These are phyloP conservation scores for Boletales sp. DNA, from an alignment of 768 basidiomycete species.

Conservation along the genomic window DNA sequence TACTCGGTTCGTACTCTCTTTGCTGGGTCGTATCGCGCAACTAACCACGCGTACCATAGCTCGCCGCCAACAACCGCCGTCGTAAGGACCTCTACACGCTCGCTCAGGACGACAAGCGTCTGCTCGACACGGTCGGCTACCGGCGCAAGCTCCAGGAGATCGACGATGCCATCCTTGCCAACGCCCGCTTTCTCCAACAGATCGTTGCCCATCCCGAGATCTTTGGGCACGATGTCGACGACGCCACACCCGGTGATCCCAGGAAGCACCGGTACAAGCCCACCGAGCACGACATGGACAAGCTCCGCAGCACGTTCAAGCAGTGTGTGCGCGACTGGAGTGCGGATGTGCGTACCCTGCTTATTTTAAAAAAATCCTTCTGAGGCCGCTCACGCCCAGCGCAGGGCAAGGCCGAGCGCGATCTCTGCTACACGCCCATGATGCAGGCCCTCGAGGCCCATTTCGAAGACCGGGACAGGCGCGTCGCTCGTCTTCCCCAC, in stretches of 20 bases:
- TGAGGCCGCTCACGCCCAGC: too few species aligned
- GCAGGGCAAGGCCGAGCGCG: slow-evolving; percentile 75
- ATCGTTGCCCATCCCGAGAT: slow-evolving; percentile 81
- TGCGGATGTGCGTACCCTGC: slow-evolving; percentile 51
- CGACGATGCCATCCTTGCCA: slow-evolving; percentile 76
- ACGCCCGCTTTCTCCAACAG: slow-evolving; percentile 71
- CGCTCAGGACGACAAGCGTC: slow-evolving; percentile 60
- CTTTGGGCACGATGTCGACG: slow-evolving; percentile 52
- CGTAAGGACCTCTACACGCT: slow-evolving; percentile 77
- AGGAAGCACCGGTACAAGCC: slow-evolving; percentile 36
- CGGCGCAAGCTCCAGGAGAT: slow-evolving; percentile 74
- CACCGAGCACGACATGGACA: slow-evolving; percentile 82
- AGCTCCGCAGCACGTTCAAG: slow-evolving; percentile 86
- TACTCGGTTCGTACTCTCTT: slow-evolving; percentile 43
- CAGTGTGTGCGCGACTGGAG: slow-evolving; percentile 96
- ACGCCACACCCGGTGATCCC: too few species aligned
- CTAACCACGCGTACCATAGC: slow-evolving; percentile 32
- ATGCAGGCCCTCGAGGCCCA: slow-evolving; percentile 65
- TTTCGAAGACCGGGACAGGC: slow-evolving; percentile 56
- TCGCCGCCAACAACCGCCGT: slow-evolving; percentile 60
- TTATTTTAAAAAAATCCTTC: too few species aligned
- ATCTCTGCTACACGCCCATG: slow-evolving; percentile 78
- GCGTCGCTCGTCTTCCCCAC: too few species aligned
- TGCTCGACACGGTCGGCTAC: slow-evolving; percentile 70
- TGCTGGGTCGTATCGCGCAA: too few species aligned